Evolutionary conservation across 495 filamentous ascomycete species (phyloP), one percentile per base, ranked within the genome.

Genomic region (Penicillium samsonianum): DNA sequence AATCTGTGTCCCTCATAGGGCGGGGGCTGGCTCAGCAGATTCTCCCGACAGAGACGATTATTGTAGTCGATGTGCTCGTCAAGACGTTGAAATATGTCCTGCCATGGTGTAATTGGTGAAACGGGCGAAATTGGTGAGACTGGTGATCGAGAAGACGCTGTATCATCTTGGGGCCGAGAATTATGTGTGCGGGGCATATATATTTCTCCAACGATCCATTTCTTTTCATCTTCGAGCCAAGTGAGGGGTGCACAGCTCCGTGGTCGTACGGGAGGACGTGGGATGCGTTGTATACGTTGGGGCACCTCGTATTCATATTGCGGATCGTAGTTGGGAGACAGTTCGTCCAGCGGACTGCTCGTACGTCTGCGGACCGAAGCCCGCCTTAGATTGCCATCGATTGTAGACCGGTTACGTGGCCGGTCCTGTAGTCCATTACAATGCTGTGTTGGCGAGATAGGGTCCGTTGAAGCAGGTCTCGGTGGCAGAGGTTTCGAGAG

Each of bases 401-500:
- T 6, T 26, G 1, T 20, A 20, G 23, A 16, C 6, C 3, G 26
- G 8, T 37, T 19, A 17, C 31, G 25, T 8, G 20, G 43, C 26
- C 31, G 26, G 9, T 53, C 17, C 11, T 17, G 6, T 10, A 38
- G 33, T 26, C 22, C 43, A 17, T 14, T 17, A 14, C 16, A 25
- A 19, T 56, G 49, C 6, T 28, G 48, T 37, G 23, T 37, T n/a
- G 41, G 44, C 20, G 40, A 10, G 5, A 50, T 40, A 11, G 11
- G 3, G 19, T 60, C 58, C 35, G 46, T 47, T 11, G 66, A 60
- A 4, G 58, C 44, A 14, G 61, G 64, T 40, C 57, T 31, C 22
- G 64, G 57, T 19, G 64, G 61, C 8, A 65, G 45, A 10, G 64
- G 59, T 30, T 59, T 65, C 22, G 55, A 60, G 19, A 59, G 33